A percentile compares a stretch with the other conserved stretches of the same genome.
Evolutionary conservation across 1,284 basidiomycete genomes (phyloP).

Genomic region (Boletus nobilissimus): DNA sequence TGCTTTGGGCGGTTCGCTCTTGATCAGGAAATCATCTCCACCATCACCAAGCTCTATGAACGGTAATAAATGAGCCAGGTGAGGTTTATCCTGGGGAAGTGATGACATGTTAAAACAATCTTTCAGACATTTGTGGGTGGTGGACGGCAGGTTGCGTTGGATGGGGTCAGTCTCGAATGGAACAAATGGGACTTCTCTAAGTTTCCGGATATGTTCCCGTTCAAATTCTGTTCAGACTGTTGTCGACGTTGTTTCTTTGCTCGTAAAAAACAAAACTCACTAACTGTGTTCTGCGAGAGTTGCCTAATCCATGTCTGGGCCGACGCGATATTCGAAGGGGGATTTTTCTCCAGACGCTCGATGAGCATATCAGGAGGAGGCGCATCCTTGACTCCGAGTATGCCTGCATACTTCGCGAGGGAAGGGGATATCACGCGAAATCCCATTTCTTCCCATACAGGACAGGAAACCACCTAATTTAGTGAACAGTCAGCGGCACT

Average conservation of each 20-base stretch:
- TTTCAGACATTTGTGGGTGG: background rate
- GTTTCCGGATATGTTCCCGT: background rate
- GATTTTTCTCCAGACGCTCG: background rate
- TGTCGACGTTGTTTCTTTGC: background rate
- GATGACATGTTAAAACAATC: background rate
- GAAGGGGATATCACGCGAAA: background rate
- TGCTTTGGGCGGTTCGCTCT: background rate
- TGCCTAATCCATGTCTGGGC: background rate
- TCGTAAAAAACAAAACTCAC: background rate
- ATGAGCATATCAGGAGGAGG: background rate
- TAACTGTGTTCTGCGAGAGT: background rate
- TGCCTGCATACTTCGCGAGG: background rate
- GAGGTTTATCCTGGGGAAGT: background rate
- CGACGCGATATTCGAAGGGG: background rate
- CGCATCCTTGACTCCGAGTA: background rate
- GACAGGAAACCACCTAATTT: background rate
- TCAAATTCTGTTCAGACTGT: background rate
- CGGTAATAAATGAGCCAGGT: background rate
- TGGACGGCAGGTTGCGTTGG: background rate
- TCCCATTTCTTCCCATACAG: background rate
- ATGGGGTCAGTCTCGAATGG: no score
- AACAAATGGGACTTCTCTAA: background rate
- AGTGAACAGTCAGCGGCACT: background rate
- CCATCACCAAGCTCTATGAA: background rate
- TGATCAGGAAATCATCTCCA: no score